These are phyloP conservation scores for Pythium phragmitis DNA, from an alignment of 352 stramenopile species.

Conservation along the genomic window DNA sequence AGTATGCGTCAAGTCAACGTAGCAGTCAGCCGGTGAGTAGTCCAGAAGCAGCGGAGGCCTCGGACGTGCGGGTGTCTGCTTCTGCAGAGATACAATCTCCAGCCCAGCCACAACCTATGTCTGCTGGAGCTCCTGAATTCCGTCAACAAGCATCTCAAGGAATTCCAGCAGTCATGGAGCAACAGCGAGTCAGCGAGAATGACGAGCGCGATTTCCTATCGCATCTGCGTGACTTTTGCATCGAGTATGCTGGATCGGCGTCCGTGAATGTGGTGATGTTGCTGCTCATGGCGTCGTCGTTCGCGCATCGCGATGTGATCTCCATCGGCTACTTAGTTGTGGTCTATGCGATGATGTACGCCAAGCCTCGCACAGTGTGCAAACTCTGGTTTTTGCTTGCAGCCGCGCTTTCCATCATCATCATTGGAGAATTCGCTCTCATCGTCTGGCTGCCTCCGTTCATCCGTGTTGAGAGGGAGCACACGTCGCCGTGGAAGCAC, in stretches of 20 bases:
- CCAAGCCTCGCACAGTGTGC: constrained; percentile 48
- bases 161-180: constrained; percentile 11
- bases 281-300: constrained; percentile 72
- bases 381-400: constrained; percentile 55
- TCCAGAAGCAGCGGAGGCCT: not conserved
- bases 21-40: constrained; percentile 12
- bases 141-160: not conserved
- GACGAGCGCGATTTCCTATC: constrained; percentile 64
- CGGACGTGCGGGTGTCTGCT: not conserved
- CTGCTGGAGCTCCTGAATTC: not conserved
- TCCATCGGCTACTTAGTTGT: constrained; percentile 78
- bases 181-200: constrained; percentile 20
- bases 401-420: constrained; percentile 55
- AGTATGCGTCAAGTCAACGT: constrained; percentile 12
- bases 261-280: constrained; percentile 81
- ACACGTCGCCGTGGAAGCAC: constrained; percentile 54
- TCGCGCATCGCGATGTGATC: constrained; percentile 75
- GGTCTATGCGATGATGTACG: constrained; percentile 81
- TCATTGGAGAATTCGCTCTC: constrained; percentile 70
- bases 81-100: constrained; percentile 3
- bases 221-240: constrained; percentile 60
- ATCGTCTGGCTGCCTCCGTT: constrained; percentile 73
- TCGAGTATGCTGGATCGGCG: constrained; percentile 70
- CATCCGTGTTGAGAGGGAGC: constrained; percentile 53
- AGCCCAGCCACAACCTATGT: not conserved